Conservation (phyloP, 805 yeast genomes). For the Metschnikowia koreensis region DNA sequence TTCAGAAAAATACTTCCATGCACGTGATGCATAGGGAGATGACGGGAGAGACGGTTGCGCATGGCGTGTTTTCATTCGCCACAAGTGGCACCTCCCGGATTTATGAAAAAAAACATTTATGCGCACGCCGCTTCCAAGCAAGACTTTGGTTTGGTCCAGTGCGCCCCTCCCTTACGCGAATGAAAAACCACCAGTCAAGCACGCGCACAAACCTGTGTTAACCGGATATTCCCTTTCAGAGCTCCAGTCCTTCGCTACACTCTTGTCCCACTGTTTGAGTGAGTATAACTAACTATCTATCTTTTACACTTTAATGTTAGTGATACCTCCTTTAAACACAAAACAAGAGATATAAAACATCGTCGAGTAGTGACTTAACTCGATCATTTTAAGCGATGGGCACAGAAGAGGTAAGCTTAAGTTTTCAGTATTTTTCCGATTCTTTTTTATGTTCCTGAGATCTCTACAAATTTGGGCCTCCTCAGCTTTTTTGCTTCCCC, state of each 20-base stretch:
- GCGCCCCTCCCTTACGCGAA: neutral
- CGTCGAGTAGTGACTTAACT: too few species aligned
- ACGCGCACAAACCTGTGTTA: neutral
- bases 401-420: too few species aligned
- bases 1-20: constrained; percentile 1
- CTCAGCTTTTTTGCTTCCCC: too few species aligned
- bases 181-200: neutral
- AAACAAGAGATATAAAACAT: too few species aligned
- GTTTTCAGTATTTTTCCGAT: too few species aligned
- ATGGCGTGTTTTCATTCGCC: constrained; percentile 3
- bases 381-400: too few species aligned
- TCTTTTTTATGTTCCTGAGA: too few species aligned
- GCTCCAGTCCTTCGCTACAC: too few species aligned
- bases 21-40: constrained; percentile 4
- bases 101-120: neutral
- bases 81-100: constrained; percentile 1
- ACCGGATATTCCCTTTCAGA: neutral
- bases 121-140: neutral
- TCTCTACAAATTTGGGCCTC: too few species aligned
- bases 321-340: neutral
- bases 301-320: neutral
- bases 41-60: neutral
- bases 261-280: neutral
- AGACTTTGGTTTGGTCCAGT: constrained; percentile 1
- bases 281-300: too few species aligned